These are phyloP conservation scores for Botrytis fragariae DNA, from an alignment of 2,329 filamentous ascomycete genomes.

Conservation along the genomic window DNA sequence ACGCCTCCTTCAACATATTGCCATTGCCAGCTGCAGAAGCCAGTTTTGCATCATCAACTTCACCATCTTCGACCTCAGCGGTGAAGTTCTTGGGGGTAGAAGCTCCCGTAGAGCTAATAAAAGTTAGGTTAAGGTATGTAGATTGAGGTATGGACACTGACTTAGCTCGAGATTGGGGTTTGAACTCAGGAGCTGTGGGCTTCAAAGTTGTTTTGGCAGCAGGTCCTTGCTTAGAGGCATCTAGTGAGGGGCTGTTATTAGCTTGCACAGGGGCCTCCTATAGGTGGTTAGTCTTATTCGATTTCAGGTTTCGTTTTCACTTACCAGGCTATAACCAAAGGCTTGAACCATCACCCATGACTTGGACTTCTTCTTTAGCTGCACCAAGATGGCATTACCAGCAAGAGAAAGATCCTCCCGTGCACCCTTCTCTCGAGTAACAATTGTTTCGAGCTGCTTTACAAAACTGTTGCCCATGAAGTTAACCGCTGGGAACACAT, in stretches of 20 bases:
- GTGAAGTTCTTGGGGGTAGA: slow-evolving; percentile 35
- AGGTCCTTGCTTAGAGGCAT: slow-evolving; percentile 12
- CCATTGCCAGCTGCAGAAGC: slow-evolving; percentile 12
- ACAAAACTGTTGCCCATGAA: slow-evolving; percentile 74
- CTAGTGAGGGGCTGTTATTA: slow-evolving; percentile 21
- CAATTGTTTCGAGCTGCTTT: slow-evolving; percentile 63
- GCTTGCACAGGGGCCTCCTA: slow-evolving; percentile 23
- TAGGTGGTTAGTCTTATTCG: slow-evolving; percentile 36
- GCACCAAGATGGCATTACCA: slow-evolving; percentile 68
- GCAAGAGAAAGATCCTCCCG: slow-evolving; percentile 74
- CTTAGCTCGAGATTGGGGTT: slow-evolving; percentile 46
- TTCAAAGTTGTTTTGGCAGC: slow-evolving; percentile 48
- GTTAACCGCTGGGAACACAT: slow-evolving; percentile 84
- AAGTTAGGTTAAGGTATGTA: slow-evolving; percentile 38
- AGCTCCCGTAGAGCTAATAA: slow-evolving; percentile 35
- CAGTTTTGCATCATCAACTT: slow-evolving; percentile 61
- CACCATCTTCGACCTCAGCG: slow-evolving; percentile 66
- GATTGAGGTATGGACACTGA: slow-evolving; percentile 24
- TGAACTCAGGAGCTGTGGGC: slow-evolving; percentile 63
- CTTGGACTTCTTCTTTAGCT: slow-evolving; percentile 63
- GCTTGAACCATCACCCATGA: slow-evolving; percentile 74
- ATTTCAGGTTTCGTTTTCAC: slow-evolving; percentile 28
- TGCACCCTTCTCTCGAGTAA: slow-evolving; percentile 59
- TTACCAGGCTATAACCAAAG: slow-evolving; percentile 65
- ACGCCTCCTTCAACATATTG: slow-evolving; percentile 11